phyloP scores from a whole-genome alignment of 2,329 filamentous ascomycete genomes.

The Podosphaera leucotricha region DNA sequence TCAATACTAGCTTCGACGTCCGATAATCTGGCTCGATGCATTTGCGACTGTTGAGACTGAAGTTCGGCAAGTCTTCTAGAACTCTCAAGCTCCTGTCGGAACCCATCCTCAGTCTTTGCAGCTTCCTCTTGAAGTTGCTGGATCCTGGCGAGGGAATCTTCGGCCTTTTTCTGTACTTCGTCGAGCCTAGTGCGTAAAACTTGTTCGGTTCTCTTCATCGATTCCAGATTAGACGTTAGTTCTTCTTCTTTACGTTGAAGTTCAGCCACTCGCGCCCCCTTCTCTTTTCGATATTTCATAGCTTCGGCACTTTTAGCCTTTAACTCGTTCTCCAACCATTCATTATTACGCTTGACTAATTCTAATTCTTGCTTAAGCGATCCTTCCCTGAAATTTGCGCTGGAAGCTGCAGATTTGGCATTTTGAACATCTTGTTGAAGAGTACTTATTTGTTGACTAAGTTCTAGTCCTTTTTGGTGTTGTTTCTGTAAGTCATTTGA shows the following conservation, averaged over 20 bases:
- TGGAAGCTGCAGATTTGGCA: slow-evolving; percentile 55
- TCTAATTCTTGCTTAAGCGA: slow-evolving; percentile 77
- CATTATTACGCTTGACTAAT: slow-evolving; percentile 66
- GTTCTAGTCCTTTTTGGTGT: slow-evolving; percentile 66
- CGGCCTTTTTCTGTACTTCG: slow-evolving; percentile 64
- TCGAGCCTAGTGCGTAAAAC: slow-evolving; percentile 60
- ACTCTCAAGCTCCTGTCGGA: slow-evolving; percentile 66
- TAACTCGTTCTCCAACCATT: slow-evolving; percentile 81
- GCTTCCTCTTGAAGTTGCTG: slow-evolving; percentile 71
- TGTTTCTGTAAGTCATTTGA: slow-evolving; percentile 70
- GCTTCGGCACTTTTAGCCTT: slow-evolving; percentile 76
- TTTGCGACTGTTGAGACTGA: slow-evolving; percentile 52
- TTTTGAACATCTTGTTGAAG: slow-evolving; percentile 69
- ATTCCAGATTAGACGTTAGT: slow-evolving; percentile 49
- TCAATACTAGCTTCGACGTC: slow-evolving; percentile 41
- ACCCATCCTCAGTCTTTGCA: slow-evolving; percentile 61
- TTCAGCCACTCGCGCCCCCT: slow-evolving; percentile 68
- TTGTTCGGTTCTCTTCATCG: slow-evolving; percentile 56
- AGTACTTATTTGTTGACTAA: slow-evolving; percentile 58
- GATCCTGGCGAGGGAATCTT: slow-evolving; percentile 59
- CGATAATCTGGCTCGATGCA: slow-evolving; percentile 43
- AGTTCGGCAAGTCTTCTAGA: slow-evolving; percentile 61
- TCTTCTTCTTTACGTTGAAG: slow-evolving; percentile 80
- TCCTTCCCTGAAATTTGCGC: slow-evolving; percentile 75
- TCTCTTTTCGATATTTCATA: slow-evolving; percentile 82